Evolutionary conservation across 495 filamentous ascomycete species (phyloP).

Genomic region (Penicillium silybi): DNA sequence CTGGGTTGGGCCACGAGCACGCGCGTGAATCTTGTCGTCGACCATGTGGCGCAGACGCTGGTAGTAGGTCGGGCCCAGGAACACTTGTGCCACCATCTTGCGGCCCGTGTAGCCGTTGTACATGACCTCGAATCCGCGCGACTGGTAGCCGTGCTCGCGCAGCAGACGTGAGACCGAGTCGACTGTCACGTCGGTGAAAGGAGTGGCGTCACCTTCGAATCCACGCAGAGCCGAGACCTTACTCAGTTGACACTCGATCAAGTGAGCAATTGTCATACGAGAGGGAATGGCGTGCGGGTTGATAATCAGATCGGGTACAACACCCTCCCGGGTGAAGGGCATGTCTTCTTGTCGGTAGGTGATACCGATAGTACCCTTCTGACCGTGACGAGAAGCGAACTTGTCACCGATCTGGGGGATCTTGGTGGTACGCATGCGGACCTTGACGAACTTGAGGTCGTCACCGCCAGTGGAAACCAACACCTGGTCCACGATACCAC

Average conservation of each 20-base stretch:
- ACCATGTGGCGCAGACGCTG: constrained; percentile 99
- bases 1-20: constrained; percentile 91
- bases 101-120: constrained; percentile 95
- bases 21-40: constrained; percentile 98
- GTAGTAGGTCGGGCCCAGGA: constrained; percentile 98
- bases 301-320: constrained; percentile 95
- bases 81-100: constrained; percentile 90
- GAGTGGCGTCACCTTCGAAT: constrained; percentile 93
- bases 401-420: constrained; percentile 98
- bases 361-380: constrained; percentile 98
- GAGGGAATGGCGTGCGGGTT: constrained; percentile 99
- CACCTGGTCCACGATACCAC: constrained; percentile 91
- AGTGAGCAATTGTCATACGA: constrained; percentile 99
- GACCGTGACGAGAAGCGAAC: constrained; percentile 97
- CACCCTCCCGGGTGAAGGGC: constrained; percentile 91
- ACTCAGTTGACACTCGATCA: constrained; percentile 96
- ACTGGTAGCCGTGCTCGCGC: constrained; percentile 91
- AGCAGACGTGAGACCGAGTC: constrained; percentile 87
- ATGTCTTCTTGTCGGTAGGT: constrained; percentile 97
- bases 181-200: constrained; percentile 97
- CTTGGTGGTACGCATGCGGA: constrained; percentile 95
- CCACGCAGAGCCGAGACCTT: constrained; percentile 91
- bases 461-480: constrained; percentile 83
- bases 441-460: constrained; percentile 89
- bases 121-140: constrained; percentile 96